Conservation (phyloP, 345 rosid species). For the Firmiana major region DNA sequence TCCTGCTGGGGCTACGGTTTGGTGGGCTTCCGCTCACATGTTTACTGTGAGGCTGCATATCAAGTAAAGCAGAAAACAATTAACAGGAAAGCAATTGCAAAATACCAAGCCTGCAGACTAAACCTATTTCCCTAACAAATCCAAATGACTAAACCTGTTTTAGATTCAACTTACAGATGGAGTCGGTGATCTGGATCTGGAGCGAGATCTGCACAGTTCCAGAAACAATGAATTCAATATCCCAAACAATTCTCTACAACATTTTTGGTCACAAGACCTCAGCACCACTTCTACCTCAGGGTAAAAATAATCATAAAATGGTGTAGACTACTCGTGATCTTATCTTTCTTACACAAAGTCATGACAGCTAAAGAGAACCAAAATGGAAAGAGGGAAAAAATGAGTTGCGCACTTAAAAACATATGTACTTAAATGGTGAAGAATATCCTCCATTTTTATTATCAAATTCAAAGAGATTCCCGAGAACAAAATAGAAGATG, state of each 20-base stretch:
- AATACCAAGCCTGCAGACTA: not conserved
- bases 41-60: constrained; percentile 29
- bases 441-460: constrained; percentile 1
- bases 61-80: not conserved
- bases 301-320: constrained; percentile 26
- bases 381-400: not conserved
- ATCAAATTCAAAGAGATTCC: constrained; percentile 18
- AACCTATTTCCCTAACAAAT: not conserved
- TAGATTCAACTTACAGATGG: constrained; percentile 51
- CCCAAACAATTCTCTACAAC: constrained; percentile 17
- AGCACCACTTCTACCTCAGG: constrained; percentile 18
- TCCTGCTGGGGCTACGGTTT: constrained; percentile 16
- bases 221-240: constrained; percentile 24
- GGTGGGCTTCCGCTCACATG: constrained; percentile 20
- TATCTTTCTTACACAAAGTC: constrained; percentile 11
- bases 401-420: constrained; percentile 2
- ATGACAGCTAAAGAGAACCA: constrained; percentile 10
- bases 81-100: not conserved
- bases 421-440: not conserved
- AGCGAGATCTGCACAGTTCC: constrained; percentile 55
- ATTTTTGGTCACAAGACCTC: constrained; percentile 20
- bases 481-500: not conserved
- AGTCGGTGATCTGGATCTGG: constrained; percentile 57
- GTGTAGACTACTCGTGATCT: constrained; percentile 11
- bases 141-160: not conserved